Percentiles rank a stretch among this genome's conserved stretches.
These are phyloP conservation scores for Asterophora parasitica DNA, from an alignment of 768 basidiomycete species.

Conservation along the genomic window DNA sequence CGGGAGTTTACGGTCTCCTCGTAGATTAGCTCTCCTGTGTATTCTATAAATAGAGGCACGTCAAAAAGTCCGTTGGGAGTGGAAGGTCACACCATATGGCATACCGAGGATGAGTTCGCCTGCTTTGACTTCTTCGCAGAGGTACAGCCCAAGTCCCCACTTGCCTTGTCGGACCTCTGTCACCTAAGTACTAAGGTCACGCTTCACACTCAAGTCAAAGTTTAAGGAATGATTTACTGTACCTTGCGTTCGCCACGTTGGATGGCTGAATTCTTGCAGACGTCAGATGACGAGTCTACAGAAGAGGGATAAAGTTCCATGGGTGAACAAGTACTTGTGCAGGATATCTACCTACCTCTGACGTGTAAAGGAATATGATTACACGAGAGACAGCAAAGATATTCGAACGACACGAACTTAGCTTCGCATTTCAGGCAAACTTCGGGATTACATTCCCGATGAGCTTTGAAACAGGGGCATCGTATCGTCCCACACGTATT, in stretches of 20 bases:
- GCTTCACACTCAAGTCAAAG: too few relatives aligned
- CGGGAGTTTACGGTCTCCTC: conserved; percentile 45
- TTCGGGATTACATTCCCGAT: conserved; percentile 67
- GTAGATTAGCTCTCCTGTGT: conserved; percentile 57
- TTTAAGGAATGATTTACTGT: not conserved
- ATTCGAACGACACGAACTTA: conserved; percentile 33
- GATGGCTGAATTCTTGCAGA: conserved; percentile 47
- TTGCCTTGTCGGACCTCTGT: conserved; percentile 38
- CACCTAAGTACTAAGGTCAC: conserved; percentile 20
- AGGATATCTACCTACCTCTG: conserved; percentile 20
- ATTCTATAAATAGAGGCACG: conserved; percentile 40
- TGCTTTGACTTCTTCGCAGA: conserved; percentile 36
- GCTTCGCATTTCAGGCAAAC: conserved; percentile 50
- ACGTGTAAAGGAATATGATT: not conserved
- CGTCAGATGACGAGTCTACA: conserved; percentile 24
- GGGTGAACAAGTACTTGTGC: not conserved
- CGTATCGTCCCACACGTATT: conserved; percentile 31
- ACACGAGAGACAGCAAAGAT: not conserved
- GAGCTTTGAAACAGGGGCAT: conserved; percentile 49
- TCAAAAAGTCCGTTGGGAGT: not conserved
- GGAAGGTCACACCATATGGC: not conserved
- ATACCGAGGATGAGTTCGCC: conserved; percentile 49
- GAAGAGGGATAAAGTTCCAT: not conserved
- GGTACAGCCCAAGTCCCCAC: conserved; percentile 55
- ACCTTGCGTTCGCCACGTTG: conserved; percentile 45